A percentile compares a stretch with the other conserved stretches of the same genome.
These are phyloP conservation scores for Mycena vulgaris DNA, from an alignment of 768 basidiomycete genomes.

Conservation along the genomic window DNA sequence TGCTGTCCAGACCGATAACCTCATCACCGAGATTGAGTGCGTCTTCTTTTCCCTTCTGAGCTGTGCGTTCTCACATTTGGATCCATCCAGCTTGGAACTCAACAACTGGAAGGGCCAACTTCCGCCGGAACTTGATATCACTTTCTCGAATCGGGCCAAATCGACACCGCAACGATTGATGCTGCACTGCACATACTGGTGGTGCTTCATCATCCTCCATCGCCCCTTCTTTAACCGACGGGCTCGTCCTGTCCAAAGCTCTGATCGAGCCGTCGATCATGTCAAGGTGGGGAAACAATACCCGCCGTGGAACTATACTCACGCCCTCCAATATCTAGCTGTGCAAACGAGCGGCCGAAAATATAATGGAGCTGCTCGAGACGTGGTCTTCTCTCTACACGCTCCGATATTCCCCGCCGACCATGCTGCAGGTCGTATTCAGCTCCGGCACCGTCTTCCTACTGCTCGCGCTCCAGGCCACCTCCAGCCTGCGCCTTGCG, in stretches of 20 bases:
- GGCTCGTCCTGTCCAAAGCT: not conserved
- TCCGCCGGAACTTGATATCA: slow-evolving; percentile 48
- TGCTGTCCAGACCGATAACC: slow-evolving; percentile 17
- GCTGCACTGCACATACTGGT: slow-evolving; percentile 54
- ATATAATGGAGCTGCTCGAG: slow-evolving; percentile 50
- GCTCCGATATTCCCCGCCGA: slow-evolving; percentile 53
- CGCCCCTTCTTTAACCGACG: slow-evolving; percentile 47
- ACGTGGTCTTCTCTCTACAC: slow-evolving; percentile 53
- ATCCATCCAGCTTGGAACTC: slow-evolving; percentile 33
- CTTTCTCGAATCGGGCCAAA: slow-evolving; percentile 40
- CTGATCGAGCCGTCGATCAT: slow-evolving; percentile 34
- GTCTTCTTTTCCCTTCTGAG: not conserved
- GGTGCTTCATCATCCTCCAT: slow-evolving; percentile 55
- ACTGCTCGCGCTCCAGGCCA: slow-evolving; percentile 52
- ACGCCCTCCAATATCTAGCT: slow-evolving; percentile 39
- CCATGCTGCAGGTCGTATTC: slow-evolving; percentile 54
- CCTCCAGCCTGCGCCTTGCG: slow-evolving; percentile 26
- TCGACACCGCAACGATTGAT: slow-evolving; percentile 49
- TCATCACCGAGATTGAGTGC: slow-evolving; percentile 40
- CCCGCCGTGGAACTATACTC: too few relatives aligned
- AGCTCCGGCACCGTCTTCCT: slow-evolving; percentile 57
- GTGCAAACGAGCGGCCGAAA: slow-evolving; percentile 53
- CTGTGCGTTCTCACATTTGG: not conserved
- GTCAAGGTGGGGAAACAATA: slow-evolving; percentile 26
- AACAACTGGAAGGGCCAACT: slow-evolving; percentile 44